phyloP scores from a whole-genome alignment of 192 early-diverging fungal genomes.

The Entomortierella beljakovae region DNA sequence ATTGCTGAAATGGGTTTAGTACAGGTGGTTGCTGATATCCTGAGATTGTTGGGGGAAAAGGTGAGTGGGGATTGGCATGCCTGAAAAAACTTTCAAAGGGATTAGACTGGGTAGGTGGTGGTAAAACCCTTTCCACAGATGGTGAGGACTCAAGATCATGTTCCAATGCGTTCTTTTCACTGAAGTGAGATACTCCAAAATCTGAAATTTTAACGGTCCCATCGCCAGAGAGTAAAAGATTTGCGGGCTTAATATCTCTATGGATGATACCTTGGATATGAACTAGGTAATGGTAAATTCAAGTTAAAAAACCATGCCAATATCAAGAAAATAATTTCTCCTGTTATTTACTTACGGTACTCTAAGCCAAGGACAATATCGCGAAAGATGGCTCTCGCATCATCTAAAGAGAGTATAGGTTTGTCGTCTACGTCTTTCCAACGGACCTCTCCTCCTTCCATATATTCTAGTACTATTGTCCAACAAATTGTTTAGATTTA shows the following conservation, averaged over 20 bases:
- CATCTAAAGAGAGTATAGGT: constrained; percentile 72
- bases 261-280: constrained; percentile 97
- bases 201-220: constrained; percentile 95
- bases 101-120: constrained; percentile 23
- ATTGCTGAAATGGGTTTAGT: constrained; percentile 56
- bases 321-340: too few species aligned
- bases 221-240: constrained; percentile 83
- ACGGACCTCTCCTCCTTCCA: constrained; percentile 91
- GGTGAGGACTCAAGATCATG: constrained; percentile 53
- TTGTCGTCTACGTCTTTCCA: constrained; percentile 80
- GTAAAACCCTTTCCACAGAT: constrained; percentile 28
- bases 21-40: constrained; percentile 10
- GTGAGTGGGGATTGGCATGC: constrained; percentile 45
- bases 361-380: constrained; percentile 92
- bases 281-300: constrained; percentile 58
- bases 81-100: constrained; percentile 41
- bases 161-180: constrained; percentile 55
- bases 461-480: constrained; percentile 90
- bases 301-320: neutral
- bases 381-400: constrained; percentile 85
- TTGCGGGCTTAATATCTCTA: constrained; percentile 98
- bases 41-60: constrained; percentile 4
- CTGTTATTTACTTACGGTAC: constrained; percentile 72
- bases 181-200: constrained; percentile 96
- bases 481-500: too few species aligned